These are phyloP conservation scores for Penicillium digitatum DNA, from an alignment of 2,329 filamentous ascomycete species.

Conservation along the genomic window DNA sequence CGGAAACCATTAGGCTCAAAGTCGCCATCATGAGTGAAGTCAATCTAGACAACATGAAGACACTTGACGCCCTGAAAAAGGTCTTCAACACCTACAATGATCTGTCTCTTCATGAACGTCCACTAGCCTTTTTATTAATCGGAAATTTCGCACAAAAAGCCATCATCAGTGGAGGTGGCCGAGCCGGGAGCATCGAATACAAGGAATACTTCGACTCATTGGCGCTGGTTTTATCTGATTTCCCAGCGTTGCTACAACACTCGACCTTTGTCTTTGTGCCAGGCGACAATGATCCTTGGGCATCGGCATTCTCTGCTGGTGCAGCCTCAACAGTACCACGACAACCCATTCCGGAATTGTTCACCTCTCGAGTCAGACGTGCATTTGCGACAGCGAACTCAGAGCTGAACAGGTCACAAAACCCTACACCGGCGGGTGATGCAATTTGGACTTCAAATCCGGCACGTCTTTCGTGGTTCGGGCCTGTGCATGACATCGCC, in stretches of 20 bases:
- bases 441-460: slow-evolving; percentile 89
- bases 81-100: slow-evolving; percentile 70
- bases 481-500: slow-evolving; percentile 80
- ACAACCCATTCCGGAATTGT: slow-evolving; percentile 71
- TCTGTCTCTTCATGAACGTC: slow-evolving; percentile 60
- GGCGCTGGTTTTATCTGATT: slow-evolving; percentile 77
- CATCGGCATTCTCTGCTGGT: slow-evolving; percentile 65
- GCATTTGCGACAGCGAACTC: slow-evolving; percentile 74
- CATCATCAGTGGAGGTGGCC: slow-evolving; percentile 61
- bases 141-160: slow-evolving; percentile 72
- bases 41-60: slow-evolving; percentile 78
- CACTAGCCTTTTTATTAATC: slow-evolving; percentile 75
- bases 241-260: slow-evolving; percentile 70
- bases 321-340: slow-evolving; percentile 46
- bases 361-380: slow-evolving; percentile 79
- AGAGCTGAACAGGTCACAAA: slow-evolving; percentile 55
- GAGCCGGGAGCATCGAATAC: slow-evolving; percentile 84
- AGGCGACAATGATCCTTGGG: slow-evolving; percentile 97
- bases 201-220: slow-evolving; percentile 93
- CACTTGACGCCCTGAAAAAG: slow-evolving; percentile 73
- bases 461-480: slow-evolving; percentile 75
- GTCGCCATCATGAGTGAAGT: slow-evolving; percentile 80
- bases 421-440: slow-evolving; percentile 59
- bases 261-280: slow-evolving; percentile 90
- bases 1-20: slow-evolving; percentile 43